A percentile compares a stretch with the other conserved stretches of the same genome.
Conservation (phyloP, 2,329 filamentous ascomycete genomes). For the Leptographium flavum region DNA sequence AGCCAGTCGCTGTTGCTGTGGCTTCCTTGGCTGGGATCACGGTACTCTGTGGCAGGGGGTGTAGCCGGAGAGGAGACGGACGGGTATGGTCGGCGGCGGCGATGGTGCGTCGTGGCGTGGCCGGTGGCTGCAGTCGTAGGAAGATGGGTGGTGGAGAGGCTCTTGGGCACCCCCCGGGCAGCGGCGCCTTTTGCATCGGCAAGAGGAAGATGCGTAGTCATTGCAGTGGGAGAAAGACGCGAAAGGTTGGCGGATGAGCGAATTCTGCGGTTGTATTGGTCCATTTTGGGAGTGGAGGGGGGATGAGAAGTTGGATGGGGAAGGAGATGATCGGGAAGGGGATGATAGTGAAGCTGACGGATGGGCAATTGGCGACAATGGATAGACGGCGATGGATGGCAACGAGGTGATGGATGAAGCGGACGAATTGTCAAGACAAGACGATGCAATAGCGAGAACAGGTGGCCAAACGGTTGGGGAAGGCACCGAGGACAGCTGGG, state of each 20-base stretch:
- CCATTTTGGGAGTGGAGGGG: conserved; percentile 25
- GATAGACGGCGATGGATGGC: too few species aligned
- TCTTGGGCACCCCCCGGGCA: conserved; percentile 33
- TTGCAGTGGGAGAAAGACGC: conserved; percentile 47
- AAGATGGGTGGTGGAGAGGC: conserved; percentile 49
- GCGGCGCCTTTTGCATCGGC: conserved; percentile 27
- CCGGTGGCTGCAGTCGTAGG: conserved; percentile 8
- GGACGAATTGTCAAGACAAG: not conserved
- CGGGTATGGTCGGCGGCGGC: conserved; percentile 12
- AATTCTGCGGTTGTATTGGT: conserved; percentile 45
- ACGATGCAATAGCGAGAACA: not conserved
- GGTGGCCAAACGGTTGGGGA: not conserved
- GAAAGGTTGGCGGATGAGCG: conserved; percentile 44
- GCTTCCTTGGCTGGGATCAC: too few species aligned
- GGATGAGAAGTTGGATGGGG: not conserved
- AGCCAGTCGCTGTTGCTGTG: conserved; percentile 48
- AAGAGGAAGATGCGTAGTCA: conserved; percentile 45
- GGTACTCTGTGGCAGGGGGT: conserved; percentile 12
- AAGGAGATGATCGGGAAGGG: not conserved
- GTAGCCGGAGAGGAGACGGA: conserved; percentile 14
- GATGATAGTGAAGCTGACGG: too few species aligned
- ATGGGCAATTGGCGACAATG: too few species aligned
- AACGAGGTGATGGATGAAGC: not conserved
- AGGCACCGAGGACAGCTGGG: not conserved
- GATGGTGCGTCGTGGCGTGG: conserved; percentile 7